These are phyloP conservation scores for Saturnispora serradocipensis DNA, from an alignment of 805 yeast species.

Conservation along the genomic window DNA sequence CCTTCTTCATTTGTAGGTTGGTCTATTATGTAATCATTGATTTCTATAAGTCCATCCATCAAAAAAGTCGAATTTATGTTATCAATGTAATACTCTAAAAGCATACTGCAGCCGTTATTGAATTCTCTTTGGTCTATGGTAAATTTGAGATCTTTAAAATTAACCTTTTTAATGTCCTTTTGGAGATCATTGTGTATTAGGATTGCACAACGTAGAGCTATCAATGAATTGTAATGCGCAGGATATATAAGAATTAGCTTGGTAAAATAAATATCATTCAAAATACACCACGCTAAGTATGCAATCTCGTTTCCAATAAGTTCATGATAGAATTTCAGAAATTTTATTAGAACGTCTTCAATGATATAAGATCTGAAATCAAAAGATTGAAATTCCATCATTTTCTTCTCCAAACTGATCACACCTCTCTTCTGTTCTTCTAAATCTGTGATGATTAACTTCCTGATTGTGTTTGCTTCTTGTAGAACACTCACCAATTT, in stretches of 20 bases:
- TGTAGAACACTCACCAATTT: constrained; percentile 54
- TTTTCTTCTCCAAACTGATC: constrained; percentile 55
- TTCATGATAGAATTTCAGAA: constrained; percentile 36
- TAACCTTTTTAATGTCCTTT: constrained; percentile 4
- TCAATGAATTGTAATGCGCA: constrained; percentile 66
- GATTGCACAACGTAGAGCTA: constrained; percentile 49
- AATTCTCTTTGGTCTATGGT: constrained; percentile 5
- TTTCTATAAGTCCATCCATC: constrained; percentile 14
- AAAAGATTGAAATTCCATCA: constrained; percentile 69
- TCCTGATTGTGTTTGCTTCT: constrained; percentile 33
- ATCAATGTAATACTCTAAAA: constrained; percentile 27
- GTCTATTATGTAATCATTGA: constrained; percentile 13
- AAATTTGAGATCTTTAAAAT: constrained; percentile 7
- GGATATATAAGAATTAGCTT: constrained; percentile 63
- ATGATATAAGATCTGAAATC: constrained; percentile 65
- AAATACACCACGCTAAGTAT: constrained; percentile 60
- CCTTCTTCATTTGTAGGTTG: neutral
- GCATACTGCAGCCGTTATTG: constrained; percentile 19
- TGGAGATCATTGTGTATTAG: constrained; percentile 21
- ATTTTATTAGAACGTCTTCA: constrained; percentile 59
- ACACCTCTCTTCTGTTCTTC: constrained; percentile 52
- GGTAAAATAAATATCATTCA: constrained; percentile 65
- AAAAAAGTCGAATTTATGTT: constrained; percentile 21
- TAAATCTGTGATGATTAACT: constrained; percentile 19
- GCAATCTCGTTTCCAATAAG: constrained; percentile 29